A percentile compares a stretch with the other conserved stretches of the same genome.
These are phyloP conservation scores for Hypholoma fasciculare DNA, from an alignment of 768 basidiomycete genomes.

Conservation along the genomic window DNA sequence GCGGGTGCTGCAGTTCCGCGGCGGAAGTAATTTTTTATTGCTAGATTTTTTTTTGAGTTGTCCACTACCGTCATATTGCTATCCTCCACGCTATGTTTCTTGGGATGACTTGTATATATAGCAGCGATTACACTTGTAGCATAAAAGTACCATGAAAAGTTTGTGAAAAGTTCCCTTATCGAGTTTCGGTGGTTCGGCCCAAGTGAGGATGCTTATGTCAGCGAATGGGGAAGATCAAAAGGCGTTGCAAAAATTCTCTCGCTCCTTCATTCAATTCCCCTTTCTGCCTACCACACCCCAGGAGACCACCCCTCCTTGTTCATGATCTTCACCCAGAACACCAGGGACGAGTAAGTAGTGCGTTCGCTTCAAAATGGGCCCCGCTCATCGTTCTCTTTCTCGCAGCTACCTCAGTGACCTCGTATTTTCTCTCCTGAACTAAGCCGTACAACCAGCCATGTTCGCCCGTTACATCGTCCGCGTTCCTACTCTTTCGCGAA, in stretches of 20 bases:
- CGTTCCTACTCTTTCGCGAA: slow-evolving; percentile 51
- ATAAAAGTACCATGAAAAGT: not conserved
- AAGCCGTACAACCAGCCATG: slow-evolving; percentile 45
- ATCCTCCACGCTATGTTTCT: not conserved
- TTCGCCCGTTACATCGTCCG: slow-evolving; percentile 53
- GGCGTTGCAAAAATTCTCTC: slow-evolving; percentile 7
- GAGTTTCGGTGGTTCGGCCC: not conserved
- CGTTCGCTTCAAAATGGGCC: slow-evolving; percentile 1
- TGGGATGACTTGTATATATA: slow-evolving; percentile 3
- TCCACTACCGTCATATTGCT: slow-evolving; percentile 1
- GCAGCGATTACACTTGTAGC: not conserved
- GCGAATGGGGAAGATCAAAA: slow-evolving; percentile 13
- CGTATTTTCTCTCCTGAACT: slow-evolving; percentile 72
- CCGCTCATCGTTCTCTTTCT: slow-evolving; percentile 2
- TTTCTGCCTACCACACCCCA: slow-evolving; percentile 14
- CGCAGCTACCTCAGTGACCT: slow-evolving; percentile 87
- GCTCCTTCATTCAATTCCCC: slow-evolving; percentile 8
- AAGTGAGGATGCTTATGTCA: slow-evolving; percentile 13
- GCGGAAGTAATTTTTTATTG: slow-evolving; percentile 10
- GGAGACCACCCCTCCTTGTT: slow-evolving; percentile 28
- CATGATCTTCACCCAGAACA: slow-evolving; percentile 87
- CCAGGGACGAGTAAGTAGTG: slow-evolving; percentile 79
- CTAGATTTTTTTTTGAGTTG: not conserved
- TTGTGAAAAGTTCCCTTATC: too few relatives aligned
- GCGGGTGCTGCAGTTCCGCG: slow-evolving; percentile 40